Percentiles rank a stretch among this genome's conserved stretches.
phyloP scores from a whole-genome alignment of 257 asterid genomes.

The Cinchona pubescens region DNA sequence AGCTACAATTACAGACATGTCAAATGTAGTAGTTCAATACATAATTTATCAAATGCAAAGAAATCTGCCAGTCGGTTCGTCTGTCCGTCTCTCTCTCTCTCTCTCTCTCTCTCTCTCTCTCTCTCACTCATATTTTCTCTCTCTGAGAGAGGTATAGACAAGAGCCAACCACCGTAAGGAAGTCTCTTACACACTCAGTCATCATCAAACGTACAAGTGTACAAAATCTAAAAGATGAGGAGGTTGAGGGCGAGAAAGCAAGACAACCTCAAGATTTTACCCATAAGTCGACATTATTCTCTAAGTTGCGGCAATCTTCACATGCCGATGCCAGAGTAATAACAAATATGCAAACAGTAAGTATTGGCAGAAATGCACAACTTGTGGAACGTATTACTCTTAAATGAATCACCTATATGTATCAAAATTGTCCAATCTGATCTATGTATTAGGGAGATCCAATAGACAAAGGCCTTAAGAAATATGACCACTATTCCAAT shows the following conservation, averaged over 20 bases:
- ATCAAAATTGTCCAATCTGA: background rate
- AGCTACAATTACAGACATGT: slow-evolving; percentile 47
- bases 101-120: background rate
- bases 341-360: background rate
- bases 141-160: background rate
- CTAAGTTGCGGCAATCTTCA: background rate
- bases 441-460: background rate
- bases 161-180: background rate
- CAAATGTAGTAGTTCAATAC: background rate
- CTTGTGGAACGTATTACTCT: background rate
- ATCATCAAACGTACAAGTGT: background rate
- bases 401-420: background rate
- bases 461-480: background rate
- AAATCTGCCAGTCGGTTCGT: no score
- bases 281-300: background rate
- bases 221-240: background rate
- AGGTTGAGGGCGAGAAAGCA: background rate
- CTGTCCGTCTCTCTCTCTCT: no score
- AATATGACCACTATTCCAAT: background rate
- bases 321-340: background rate
- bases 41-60: background rate
- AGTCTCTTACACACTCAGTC: background rate
- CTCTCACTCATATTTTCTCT: background rate
- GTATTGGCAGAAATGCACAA: background rate
- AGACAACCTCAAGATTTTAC: background rate